These are phyloP conservation scores for Kwoniella europaea DNA, from an alignment of 768 basidiomycete species.

Conservation along the genomic window DNA sequence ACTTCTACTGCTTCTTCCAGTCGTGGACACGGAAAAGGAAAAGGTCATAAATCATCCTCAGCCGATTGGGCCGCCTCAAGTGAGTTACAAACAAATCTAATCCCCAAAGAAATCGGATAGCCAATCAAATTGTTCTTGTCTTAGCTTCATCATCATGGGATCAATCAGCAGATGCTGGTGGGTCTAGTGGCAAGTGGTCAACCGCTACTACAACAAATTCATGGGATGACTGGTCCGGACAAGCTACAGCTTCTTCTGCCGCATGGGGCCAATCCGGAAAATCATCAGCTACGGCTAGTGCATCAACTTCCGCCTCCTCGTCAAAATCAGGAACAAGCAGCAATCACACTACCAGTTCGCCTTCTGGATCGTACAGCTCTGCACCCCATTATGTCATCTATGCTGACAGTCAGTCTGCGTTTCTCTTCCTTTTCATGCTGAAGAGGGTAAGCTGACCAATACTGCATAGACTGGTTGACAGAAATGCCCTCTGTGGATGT, in stretches of 20 bases:
- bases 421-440: background rate
- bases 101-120: background rate
- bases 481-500: constrained; percentile 49
- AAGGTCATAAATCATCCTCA: constrained; percentile 8
- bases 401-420: constrained; percentile 38
- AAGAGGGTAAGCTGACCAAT: constrained; percentile 1
- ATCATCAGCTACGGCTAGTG: constrained; percentile 13
- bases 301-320: constrained; percentile 6
- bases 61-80: constrained; percentile 8
- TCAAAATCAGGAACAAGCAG: background rate
- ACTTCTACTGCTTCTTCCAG: constrained; percentile 6
- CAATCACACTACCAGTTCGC: constrained; percentile 6
- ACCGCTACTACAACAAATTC: background rate
- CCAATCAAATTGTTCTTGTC: background rate
- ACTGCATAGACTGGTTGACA: constrained; percentile 40
- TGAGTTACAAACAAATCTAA: background rate
- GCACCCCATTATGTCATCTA: constrained; percentile 52
- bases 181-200: background rate
- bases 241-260: constrained; percentile 6
- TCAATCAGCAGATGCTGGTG: background rate
- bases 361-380: constrained; percentile 15
- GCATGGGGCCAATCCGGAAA: constrained; percentile 9
- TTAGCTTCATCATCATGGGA: constrained; percentile 5
- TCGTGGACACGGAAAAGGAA: constrained; percentile 2
- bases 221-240: constrained; percentile 6